These are phyloP conservation scores for Fusarium fujikuroi DNA, from an alignment of 2,329 filamentous ascomycete species.

Conservation along the genomic window DNA sequence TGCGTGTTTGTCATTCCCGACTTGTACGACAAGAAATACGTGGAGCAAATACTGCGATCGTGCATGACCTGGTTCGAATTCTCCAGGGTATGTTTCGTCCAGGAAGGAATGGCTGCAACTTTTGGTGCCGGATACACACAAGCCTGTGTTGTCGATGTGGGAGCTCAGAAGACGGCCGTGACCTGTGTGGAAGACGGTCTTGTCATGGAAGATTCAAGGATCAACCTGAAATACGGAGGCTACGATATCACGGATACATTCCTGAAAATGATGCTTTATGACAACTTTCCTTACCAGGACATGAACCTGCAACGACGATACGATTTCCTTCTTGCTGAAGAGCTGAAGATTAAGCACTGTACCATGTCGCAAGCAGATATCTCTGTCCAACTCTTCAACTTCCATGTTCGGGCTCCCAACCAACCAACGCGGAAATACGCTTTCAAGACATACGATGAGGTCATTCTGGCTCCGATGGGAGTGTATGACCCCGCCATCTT, in stretches of 20 bases:
- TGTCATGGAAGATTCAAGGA: conserved; percentile 90
- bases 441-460: conserved; percentile 98
- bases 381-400: conserved; percentile 87
- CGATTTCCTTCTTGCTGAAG: conserved; percentile 92
- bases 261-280: conserved; percentile 96
- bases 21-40: conserved; percentile 93
- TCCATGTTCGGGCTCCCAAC: conserved; percentile 88
- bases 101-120: conserved; percentile 93
- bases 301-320: conserved; percentile 92
- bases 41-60: conserved; percentile 84
- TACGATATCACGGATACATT: conserved; percentile 94
- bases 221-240: conserved; percentile 95
- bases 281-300: conserved; percentile 94
- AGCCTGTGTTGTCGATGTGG: conserved; percentile 94
- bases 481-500: conserved; percentile 91
- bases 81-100: conserved; percentile 89
- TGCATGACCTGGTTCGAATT: conserved; percentile 92
- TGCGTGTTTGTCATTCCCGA: conserved; percentile 98
- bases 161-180: conserved; percentile 96
- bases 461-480: conserved; percentile 94
- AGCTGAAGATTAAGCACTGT: conserved; percentile 92
- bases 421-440: conserved; percentile 92
- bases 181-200: conserved; percentile 98
- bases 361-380: conserved; percentile 92
- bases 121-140: conserved; percentile 96